Base-by-base conservation (phyloP, 2,329 filamentous ascomycete genomes). In the Tolypocladium nubicola region DNA sequence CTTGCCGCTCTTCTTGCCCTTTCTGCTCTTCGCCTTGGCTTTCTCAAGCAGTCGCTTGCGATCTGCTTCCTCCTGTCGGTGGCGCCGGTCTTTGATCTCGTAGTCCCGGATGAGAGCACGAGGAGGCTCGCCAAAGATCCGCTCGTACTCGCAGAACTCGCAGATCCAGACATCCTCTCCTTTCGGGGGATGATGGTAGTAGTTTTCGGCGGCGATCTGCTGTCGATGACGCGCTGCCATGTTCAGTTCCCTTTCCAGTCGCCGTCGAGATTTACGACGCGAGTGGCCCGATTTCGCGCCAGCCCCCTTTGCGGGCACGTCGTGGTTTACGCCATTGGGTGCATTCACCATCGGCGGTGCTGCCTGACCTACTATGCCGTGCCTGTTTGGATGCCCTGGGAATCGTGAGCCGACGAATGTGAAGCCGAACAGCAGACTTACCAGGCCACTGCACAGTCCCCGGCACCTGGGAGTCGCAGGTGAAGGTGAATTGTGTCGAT, bases 121-220 rank as follows among this genome's bases (percentile, higher is more conserved):
- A 0, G 94, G 94, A 2, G 89, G 89, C 55, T 81, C 81, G n/a
- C 93, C 93, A 69, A 96, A 97, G 54, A 99, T 97, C 55, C 85
- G 84, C 73, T 97, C 93, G 68, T 97, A 99, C 71, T 99, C 94
- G 76, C 94, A 99, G 70, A 97, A 97, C 67, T 97, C 90, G 73
- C 94, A 99, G 52, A 97, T 91, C 89, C 92, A 97, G 54, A 91
- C 82, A 60, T 96, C 89, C 62, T 90, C 87, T 1, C 65, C 64
- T 38, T 75, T 74, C 1, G 88, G 88, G 1, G 89, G 87, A 65
- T 89, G 86, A 65, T 88, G 85, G 60, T 83, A 84, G 70, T 94
- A 95, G 57, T 83, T 81, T 62, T 88, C 87, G 65, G 89, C 83
- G 60, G 94, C 89, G 66, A 89, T 81, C 52, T 89, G 82, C 59